Evolutionary conservation across 176 grass and related monocot genomes (phyloP).

Genomic region (Thalia dealbata): DNA sequence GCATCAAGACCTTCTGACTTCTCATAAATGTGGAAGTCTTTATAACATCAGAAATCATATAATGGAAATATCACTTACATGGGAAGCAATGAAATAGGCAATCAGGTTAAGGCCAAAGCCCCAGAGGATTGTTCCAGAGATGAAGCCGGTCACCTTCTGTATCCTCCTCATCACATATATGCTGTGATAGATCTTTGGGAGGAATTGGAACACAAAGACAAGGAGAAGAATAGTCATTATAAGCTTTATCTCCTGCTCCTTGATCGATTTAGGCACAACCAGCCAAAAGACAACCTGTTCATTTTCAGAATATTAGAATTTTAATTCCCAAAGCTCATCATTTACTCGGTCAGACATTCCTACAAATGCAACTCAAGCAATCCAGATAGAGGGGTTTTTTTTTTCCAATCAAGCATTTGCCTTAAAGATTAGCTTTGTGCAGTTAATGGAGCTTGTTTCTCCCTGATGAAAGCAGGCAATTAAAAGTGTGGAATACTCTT

Average conservation of each 20-base stretch:
- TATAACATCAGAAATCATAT: background rate
- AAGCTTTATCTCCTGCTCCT: slow-evolving; percentile 55
- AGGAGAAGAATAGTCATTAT: slow-evolving; percentile 65
- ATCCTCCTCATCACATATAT: slow-evolving; percentile 93
- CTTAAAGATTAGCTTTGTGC: no score
- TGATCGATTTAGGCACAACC: slow-evolving; percentile 70
- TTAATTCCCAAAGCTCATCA: no score
- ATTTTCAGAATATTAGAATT: slow-evolving; percentile 8
- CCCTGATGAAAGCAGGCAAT: background rate
- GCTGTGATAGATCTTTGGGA: slow-evolving; percentile 88
- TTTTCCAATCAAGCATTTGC: no score
- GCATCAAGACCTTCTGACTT: background rate
- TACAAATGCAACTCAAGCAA: no score
- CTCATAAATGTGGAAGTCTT: background rate
- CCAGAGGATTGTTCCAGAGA: slow-evolving; percentile 97
- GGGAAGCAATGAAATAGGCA: slow-evolving; percentile 93
- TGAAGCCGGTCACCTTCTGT: slow-evolving; percentile 95
- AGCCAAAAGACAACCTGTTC: slow-evolving; percentile 76
- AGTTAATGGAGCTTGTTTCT: no score
- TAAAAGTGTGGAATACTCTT: background rate
- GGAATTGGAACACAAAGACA: slow-evolving; percentile 79
- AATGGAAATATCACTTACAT: slow-evolving; percentile 32
- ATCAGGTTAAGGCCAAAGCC: slow-evolving; percentile 88
- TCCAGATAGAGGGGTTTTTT: no score
- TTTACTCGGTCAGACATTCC: no score